Base-by-base conservation (phyloP, 139 green algal species). In the Micractinium conductrix region DNA sequence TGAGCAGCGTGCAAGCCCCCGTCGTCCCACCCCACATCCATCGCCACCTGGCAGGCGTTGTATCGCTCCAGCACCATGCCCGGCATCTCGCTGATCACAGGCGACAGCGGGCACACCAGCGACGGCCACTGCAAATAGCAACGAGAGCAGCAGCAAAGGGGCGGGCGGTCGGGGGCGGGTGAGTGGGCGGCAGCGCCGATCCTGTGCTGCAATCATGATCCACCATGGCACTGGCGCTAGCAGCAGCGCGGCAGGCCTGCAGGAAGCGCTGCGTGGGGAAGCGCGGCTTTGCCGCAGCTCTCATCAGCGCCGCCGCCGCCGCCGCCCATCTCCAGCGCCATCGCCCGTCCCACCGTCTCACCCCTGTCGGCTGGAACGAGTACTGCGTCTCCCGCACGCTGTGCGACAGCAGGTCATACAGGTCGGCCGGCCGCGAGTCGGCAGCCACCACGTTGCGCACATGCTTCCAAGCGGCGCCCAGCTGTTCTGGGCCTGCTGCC, bases 1-100 rank as follows among this genome's bases (percentile, higher is more conserved):
- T 19, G 9, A 22, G 16, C 22, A 37, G 65, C 65, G 16, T 58
- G 48, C 16, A 16, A 12, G 48, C 14, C 16, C n/a, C n/a, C n/a
- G n/a, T n/a, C n/a, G n/a, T n/a, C n/a, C n/a, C n/a, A n/a, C 14
- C 48, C 12, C 48, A 58, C 48, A 58, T 58, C 65, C 67, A 43
- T 9, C 26, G 21, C 16, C 44, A 85, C 79, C 85, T 95, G 91
- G 86, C 93, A 95, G 26, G 90, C 83, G 7, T 88, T 86, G 87
- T 97, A 96, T 43, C 95, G 95, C 37, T 98, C 95, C 79, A 94
- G 89, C 40, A 98, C 94, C 90, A 95, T 92, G 21, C 84, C 80
- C 22, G 94, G 94, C 84, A 98, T 91, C 75, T 96, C 91, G 5
- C 85, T 83, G 26, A 95, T 75, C 5, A 91, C 83, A 0, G 93